phyloP scores from a whole-genome alignment of 139 green algal genomes.

The Chlorella vulgaris region DNA sequence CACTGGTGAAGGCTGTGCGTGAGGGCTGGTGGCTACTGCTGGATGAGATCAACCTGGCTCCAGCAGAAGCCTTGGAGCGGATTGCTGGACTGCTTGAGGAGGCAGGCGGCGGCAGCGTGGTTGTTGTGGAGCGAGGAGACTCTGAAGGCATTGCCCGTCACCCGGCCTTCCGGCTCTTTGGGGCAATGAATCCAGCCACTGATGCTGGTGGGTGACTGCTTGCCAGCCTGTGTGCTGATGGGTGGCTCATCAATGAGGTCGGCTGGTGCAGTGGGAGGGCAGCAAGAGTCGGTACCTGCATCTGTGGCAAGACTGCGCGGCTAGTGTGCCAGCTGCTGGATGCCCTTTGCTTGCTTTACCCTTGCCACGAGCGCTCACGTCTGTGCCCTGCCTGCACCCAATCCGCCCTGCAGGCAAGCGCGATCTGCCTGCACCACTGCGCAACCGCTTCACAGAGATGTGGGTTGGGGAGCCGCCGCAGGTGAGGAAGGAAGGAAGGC shows the following conservation, averaged over 20 bases:
- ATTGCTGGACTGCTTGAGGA: constrained; percentile 90
- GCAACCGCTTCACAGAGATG: constrained; percentile 95
- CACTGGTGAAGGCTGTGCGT: constrained; percentile 84
- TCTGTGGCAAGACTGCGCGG: no score
- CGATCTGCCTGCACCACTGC: constrained; percentile 86
- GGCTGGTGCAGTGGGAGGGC: no score
- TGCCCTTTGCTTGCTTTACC: no score
- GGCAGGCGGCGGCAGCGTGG: constrained; percentile 54
- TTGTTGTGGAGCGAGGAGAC: constrained; percentile 88
- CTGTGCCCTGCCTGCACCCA: background rate
- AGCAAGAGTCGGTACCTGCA: no score
- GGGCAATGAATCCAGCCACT: constrained; percentile 98
- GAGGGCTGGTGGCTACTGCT: constrained; percentile 97
- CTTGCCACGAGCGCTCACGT: no score
- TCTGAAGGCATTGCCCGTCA: constrained; percentile 71
- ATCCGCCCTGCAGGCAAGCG: constrained; percentile 83
- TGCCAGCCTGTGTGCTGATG: background rate
- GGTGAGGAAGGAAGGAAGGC: background rate
- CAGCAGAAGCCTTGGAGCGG: constrained; percentile 85
- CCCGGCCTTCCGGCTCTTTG: constrained; percentile 92
- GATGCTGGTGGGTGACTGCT: constrained; percentile 54
- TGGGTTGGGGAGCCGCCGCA: constrained; percentile 85
- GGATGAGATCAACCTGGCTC: constrained; percentile 95
- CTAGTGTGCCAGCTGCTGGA: no score
- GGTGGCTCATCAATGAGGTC: no score